phyloP scores from a whole-genome alignment of 73 alveolate species.

The Symbiodinium pilosum region DNA sequence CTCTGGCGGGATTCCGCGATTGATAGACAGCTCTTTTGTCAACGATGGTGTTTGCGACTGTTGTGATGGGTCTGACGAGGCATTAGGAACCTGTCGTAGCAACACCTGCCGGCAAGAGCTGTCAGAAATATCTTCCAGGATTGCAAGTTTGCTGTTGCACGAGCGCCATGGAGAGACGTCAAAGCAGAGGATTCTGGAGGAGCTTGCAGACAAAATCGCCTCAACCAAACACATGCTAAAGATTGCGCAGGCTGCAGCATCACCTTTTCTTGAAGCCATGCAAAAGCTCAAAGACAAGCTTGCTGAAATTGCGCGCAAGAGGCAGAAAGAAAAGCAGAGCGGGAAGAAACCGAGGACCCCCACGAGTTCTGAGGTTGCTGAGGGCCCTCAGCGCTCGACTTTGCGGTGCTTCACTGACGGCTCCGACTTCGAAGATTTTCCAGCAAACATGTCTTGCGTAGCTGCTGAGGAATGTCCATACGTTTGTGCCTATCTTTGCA shows the following conservation, averaged over 20 bases:
- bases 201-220: background rate
- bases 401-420: background rate
- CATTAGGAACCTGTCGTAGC: background rate
- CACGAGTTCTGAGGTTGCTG: background rate
- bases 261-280: constrained; percentile 33
- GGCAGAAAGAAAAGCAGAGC: constrained; percentile 30
- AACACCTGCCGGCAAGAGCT: constrained; percentile 52
- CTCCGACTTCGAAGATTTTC: background rate
- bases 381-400: constrained; percentile 3
- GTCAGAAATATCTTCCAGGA: background rate
- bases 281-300: constrained; percentile 53
- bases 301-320: background rate
- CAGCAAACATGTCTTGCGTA: constrained; percentile 58
- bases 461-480: constrained; percentile 35
- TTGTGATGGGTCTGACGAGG: constrained; percentile 80
- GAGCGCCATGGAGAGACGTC: constrained; percentile 23
- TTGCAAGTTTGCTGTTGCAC: constrained; percentile 13
- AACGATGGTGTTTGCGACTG: constrained; percentile 68
- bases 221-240: background rate
- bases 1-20: constrained; percentile 61
- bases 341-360: background rate
- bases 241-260: background rate
- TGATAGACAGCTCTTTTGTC: constrained; percentile 46
- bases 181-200: background rate
- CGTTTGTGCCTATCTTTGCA: constrained; percentile 60